Evolutionary conservation across 2,329 filamentous ascomycete genomes (phyloP), one percentile per base, ranked within the genome.

Genomic region (Hawksworthiomyces lignivorus): DNA sequence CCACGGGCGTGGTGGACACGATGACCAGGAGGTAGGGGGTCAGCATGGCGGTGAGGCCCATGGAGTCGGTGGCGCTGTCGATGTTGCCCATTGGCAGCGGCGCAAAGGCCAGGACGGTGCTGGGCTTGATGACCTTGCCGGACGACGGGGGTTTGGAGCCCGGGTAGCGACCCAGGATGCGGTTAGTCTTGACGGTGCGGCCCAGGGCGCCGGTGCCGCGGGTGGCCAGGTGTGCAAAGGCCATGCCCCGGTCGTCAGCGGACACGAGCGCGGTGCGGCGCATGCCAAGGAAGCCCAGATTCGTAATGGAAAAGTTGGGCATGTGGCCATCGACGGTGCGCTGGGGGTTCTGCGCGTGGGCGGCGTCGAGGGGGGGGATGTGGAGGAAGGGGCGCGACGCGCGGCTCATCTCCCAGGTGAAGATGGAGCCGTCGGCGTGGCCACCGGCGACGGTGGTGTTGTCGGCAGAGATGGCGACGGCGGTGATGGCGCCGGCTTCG

Each of bases 21-120:
- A 98, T 89, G 28, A 98, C 92, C 29, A 98, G 70, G 5, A 98
- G 69, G 61, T 98, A 97, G 0, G 92, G 92, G 0, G 92, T 98
- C 43, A 98, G 70, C 73, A 98, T 88, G 5, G 94, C 94, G 32
- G 94, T 96, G 43, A 98, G 64, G 0, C 92, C 92, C 69, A 98
- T 77, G 4, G 74, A 72, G 59, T 98, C 92, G 3, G 88, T 94
- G 6, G 82, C 75, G 50, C 90, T 82, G 57, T 95, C 89, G 3
- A 94, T 79, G 55, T 97, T 98, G n/a, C 92, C 92, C 0, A 98
- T 71, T 0, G 94, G 92, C 26, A 97, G 68, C 10, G 92, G 81
- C 4, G 87, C 81, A 62, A 98, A 97, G 0, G 87, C 89, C 35
- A 98, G 74, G 2, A 98, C 88, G 0, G 92, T 94, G 61, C 92